Evolutionary conservation across 1,139 yeast genomes (phyloP), one percentile per base, ranked within the genome.

Genomic region (Lodderomyces margitis): DNA sequence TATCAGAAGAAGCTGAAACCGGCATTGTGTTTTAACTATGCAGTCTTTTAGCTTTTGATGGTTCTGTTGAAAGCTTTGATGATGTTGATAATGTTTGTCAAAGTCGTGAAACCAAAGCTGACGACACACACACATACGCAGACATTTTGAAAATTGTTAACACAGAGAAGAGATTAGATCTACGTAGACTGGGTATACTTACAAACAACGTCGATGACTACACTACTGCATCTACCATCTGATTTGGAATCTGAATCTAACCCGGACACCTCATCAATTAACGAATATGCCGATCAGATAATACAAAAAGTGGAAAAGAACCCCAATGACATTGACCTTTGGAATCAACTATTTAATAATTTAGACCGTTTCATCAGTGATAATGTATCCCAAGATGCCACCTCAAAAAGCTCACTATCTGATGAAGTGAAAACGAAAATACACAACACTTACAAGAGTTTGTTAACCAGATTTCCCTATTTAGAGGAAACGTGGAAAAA

Each of bases 401-500:
- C 52, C 12, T 54, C 61, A 39, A 64, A 62, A 40, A 45, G 40
- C n/a, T 42, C 38, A 9, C 37, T 56, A 11, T 41, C 53, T 17
- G 31, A 44, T 5, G 59, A 53, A 14, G 55, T 62, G 39, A 64
- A 62, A 42, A 34, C 27, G 10, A 48, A 50, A n/a, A 54, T 60
- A 0, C 38, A 50, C 25, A 41, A 44, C 4, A 41, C 52, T 16
- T 69, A 66, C 46, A 15, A 39, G 4, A 64, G 64, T 17, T 55
- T 82, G 4, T 56, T 83, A 21, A 48, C 61, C 0, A 58, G 75
- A 40, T 83, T 74, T 50, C 91, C 91, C 0, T 69, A 76, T 45
- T 61, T 80, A 33, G 66, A 70, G n/a, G 73, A 69, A 4, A 74
- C 75, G 50, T 84, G 92, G 91, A 79, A 75, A 54, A 67, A 70